Percentiles rank a stretch among this genome's conserved stretches.
phyloP scores from a whole-genome alignment of 2,329 filamentous ascomycete species.

The Penicillium sp. region DNA sequence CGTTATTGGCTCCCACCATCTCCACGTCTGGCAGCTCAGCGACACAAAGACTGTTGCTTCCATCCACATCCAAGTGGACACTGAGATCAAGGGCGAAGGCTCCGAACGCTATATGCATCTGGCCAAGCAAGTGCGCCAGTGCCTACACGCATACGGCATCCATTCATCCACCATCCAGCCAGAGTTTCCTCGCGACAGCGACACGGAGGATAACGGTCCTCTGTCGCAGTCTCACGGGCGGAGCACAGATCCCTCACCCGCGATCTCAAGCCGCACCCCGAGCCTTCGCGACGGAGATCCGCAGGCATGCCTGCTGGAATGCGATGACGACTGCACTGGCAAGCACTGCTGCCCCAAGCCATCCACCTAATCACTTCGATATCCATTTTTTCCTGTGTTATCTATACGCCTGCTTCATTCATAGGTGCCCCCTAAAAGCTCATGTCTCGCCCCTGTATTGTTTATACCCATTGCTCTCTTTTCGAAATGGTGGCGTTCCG shows the following conservation, averaged over 20 bases:
- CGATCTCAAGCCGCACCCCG: constrained; percentile 37
- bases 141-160: constrained; percentile 93
- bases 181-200: constrained; percentile 64
- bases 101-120: constrained; percentile 86
- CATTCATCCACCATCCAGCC: constrained; percentile 98
- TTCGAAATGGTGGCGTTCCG: background rate
- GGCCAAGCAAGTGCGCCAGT: constrained; percentile 79
- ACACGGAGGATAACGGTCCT: constrained; percentile 36
- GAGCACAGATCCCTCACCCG: constrained; percentile 10
- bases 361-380: constrained; percentile 23
- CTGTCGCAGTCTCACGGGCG: constrained; percentile 29
- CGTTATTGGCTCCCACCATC: constrained; percentile 88
- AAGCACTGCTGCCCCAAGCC: constrained; percentile 50
- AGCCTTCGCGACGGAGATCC: constrained; percentile 45
- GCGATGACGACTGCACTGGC: constrained; percentile 50
- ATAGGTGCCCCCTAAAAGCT: constrained; percentile 9
- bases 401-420: constrained; percentile 2
- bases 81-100: constrained; percentile 82
- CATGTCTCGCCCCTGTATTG: background rate
- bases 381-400: background rate
- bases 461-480: constrained; percentile 1
- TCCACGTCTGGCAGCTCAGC: constrained; percentile 97
- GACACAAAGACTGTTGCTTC: constrained; percentile 94
- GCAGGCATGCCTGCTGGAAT: constrained; percentile 52
- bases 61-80: constrained; percentile 89